These are phyloP conservation scores for Fereydounia khargensis DNA, from an alignment of 1,284 basidiomycete genomes.

Conservation along the genomic window DNA sequence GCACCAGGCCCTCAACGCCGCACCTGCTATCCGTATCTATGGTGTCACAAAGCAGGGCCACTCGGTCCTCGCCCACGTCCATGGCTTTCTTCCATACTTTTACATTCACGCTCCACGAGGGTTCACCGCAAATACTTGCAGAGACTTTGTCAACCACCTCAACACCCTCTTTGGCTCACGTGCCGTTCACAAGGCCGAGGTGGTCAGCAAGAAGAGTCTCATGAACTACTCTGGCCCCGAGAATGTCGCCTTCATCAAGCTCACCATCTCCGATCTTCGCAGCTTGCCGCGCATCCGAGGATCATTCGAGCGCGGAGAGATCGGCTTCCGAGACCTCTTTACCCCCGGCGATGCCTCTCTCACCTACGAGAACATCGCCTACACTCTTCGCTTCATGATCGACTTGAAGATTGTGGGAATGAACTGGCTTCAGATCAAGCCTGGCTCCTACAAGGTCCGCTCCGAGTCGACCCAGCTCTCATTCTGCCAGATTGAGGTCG, in stretches of 20 bases:
- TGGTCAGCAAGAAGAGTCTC: constrained; percentile 49
- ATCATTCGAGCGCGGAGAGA: constrained; percentile 51
- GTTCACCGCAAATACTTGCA: constrained; percentile 44
- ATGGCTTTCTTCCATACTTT: constrained; percentile 56
- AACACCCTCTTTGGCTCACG: constrained; percentile 45
- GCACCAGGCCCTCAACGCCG: constrained; percentile 29
- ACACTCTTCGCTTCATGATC: constrained; percentile 56
- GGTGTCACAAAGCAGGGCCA: constrained; percentile 49
- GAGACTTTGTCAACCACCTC: constrained; percentile 51
- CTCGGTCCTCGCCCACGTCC: constrained; percentile 54
- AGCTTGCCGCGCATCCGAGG: constrained; percentile 47
- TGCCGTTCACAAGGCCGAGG: constrained; percentile 29
- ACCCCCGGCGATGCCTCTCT: constrained; percentile 43
- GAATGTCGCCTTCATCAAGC: constrained; percentile 52
- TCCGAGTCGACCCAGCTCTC: constrained; percentile 34
- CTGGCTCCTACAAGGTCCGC: constrained; percentile 49
- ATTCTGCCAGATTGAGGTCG: constrained; percentile 53
- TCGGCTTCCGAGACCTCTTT: constrained; percentile 51
- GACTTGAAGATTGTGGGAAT: constrained; percentile 55
- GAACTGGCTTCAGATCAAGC: constrained; percentile 52
- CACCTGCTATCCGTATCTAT: constrained; percentile 54
- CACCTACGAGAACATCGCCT: constrained; percentile 55
- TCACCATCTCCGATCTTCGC: constrained; percentile 47
- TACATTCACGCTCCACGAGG: constrained; percentile 52
- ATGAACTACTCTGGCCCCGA: constrained; percentile 52